Percentiles rank a stretch among this genome's conserved stretches.
These are phyloP conservation scores for Fusarium albidum DNA, from an alignment of 2,329 filamentous ascomycete genomes.

Conservation along the genomic window DNA sequence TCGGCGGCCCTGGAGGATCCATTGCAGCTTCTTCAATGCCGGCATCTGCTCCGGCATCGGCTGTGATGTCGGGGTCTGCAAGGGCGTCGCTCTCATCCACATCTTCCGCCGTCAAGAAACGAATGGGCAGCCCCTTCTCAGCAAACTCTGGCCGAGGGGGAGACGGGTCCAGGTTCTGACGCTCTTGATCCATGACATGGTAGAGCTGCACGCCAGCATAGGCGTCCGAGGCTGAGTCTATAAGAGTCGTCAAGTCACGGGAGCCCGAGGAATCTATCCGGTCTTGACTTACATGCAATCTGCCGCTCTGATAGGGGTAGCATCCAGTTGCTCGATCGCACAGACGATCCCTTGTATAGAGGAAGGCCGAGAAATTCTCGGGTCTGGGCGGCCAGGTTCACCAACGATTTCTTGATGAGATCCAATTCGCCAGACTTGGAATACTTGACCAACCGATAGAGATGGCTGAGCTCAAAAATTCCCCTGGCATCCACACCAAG, in stretches of 20 bases:
- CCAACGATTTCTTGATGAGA: conserved; percentile 70
- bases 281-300: conserved; percentile 66
- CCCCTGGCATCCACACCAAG: conserved; percentile 72
- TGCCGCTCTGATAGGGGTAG: conserved; percentile 68
- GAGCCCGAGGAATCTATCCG: not conserved
- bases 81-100: conserved; percentile 44
- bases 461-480: conserved; percentile 82
- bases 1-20: conserved; percentile 2
- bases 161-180: conserved; percentile 70
- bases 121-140: conserved; percentile 72
- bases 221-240: conserved; percentile 82
- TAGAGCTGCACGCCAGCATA: conserved; percentile 82
- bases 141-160: conserved; percentile 75
- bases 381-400: conserved; percentile 75
- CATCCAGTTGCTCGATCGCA: conserved; percentile 81
- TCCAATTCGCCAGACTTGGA: conserved; percentile 58
- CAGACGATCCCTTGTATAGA: conserved; percentile 74
- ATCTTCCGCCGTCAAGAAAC: conserved; percentile 48
- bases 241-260: conserved; percentile 6
- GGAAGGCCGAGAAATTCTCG: conserved; percentile 76
- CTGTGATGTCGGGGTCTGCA: conserved; percentile 43
- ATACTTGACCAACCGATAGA: conserved; percentile 80
- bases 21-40: not conserved
- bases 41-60: conserved; percentile 29
- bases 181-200: conserved; percentile 72